Evolutionary conservation across 106 monocot species (phyloP), one percentile per base, ranked within the genome.

Genomic region (Dendrobium catenatum): DNA sequence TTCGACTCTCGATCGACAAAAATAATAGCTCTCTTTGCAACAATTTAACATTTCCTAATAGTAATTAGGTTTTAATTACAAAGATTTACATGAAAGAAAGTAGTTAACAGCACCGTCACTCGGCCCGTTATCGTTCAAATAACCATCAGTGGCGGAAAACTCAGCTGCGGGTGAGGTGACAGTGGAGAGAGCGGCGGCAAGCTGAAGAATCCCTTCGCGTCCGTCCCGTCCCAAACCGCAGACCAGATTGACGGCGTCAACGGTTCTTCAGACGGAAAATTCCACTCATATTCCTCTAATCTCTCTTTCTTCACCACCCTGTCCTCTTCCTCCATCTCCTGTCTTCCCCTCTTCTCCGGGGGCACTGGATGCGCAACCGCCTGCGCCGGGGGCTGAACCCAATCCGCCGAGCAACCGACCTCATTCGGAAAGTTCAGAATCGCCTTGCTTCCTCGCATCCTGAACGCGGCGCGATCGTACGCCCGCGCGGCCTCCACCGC

Each of bases 371-470:
- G 5, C n/a, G 16, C n/a, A 0, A 19, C 31, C 43, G 46, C 37
- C 77, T 5, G 19, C 58, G 16, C 58, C 17, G 20, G 19, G 54
- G 58, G 4, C 20, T 44, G 3, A 68, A 76, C 55, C 56, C 75
- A 55, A 13, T 33, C 66, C 55, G 58, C 44, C 2, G 27, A 44
- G 47, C 56, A 73, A 9, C 68, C 86, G 41, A 91, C 58, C 77
- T 94, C 94, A 72, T 94, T 94, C 61, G 94, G 94, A 76, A 94
- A 94, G 83, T 94, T 94, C 31, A 94, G 86, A 51, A 94, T 91
- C 15, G 94, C 94, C 58, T 86, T 91, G 74, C 88, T 42, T 2
- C 94, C 94, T 9, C 94, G 87, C 85, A 94, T 81, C 64, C 75
- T 77, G 83, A 94, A 88, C 2, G 94, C 94, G 17, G 94, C 91